These are phyloP conservation scores for Podospora comata DNA, from an alignment of 495 filamentous ascomycete species.

Conservation along the genomic window DNA sequence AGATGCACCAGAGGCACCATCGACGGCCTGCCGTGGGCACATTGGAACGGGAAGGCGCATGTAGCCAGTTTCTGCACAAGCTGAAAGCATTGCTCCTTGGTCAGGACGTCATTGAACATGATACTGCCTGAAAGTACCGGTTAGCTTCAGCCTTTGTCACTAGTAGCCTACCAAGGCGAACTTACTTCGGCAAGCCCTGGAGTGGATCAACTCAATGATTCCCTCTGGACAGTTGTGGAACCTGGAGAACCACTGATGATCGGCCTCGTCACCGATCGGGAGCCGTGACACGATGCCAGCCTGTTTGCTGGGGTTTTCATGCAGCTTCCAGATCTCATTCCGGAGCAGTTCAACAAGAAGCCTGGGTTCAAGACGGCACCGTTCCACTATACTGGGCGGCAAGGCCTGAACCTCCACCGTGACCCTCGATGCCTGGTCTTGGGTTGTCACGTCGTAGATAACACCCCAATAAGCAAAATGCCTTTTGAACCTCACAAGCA, in stretches of 20 bases:
- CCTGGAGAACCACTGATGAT: constrained; percentile 51
- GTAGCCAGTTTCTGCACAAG: constrained; percentile 60
- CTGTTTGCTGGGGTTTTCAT: constrained; percentile 27
- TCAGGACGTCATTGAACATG: constrained; percentile 91
- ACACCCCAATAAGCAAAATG: constrained; percentile 75
- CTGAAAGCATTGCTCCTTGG: constrained; percentile 58
- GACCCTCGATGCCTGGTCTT: constrained; percentile 3
- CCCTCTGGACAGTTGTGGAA: constrained; percentile 68
- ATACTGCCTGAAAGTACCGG: constrained; percentile 56
- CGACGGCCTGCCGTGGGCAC: constrained; percentile 79
- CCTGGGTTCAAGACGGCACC: constrained; percentile 67
- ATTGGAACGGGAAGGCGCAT: constrained; percentile 88
- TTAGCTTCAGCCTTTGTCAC: background rate
- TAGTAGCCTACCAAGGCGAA: background rate
- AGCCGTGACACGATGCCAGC: background rate
- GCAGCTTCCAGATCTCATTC: constrained; percentile 63
- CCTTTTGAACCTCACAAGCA: constrained; percentile 51
- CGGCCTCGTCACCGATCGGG: constrained; percentile 9
- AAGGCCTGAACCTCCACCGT: constrained; percentile 55
- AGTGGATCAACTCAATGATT: constrained; percentile 85
- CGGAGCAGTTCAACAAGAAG: constrained; percentile 69
- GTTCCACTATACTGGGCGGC: constrained; percentile 68
- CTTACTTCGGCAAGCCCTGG: constrained; percentile 75
- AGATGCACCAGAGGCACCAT: constrained; percentile 71
- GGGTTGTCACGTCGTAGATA: constrained; percentile 45